Base-by-base conservation (phyloP, 306 rosid genomes). In the Gynostemma pentaphyllum region DNA sequence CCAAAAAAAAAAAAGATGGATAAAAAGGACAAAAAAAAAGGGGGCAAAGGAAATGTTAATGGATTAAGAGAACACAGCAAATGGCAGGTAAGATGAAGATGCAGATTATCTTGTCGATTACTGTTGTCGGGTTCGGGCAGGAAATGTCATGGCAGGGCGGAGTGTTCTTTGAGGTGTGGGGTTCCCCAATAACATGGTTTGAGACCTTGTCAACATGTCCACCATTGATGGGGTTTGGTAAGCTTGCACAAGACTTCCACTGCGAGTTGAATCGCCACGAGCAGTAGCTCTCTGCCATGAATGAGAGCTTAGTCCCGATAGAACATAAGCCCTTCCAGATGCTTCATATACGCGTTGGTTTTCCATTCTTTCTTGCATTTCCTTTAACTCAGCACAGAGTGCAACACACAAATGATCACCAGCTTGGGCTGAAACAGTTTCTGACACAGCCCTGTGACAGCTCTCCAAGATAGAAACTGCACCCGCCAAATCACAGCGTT, bases 221-320 rank as follows among this genome's bases (percentile, higher is more conserved):
- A 67, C 48, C 70, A 67, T 67, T 10, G 62, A 22, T 52, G 45
- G 49, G 10, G 70, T 67, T 67, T 67, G 70, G 62, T 67, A 67
- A 2, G 69, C 55, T 47, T 65, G 69, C 28, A 65, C 44, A 1
- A 47, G 56, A 45, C 69, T 46, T 19, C 62, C 62, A 14, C 34
- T 67, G 15, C 37, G 14, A 13, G 70, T 49, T 4, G 62, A 67
- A 24, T 67, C 62, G 10, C 70, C 70, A 11, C 70, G 70, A 1
- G 70, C 37, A 0, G 70, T 67, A n/a, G 70, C 70, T 52, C 70
- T 44, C 62, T 67, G 70, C 70, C 62, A 51, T 34, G 70, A 67
- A 52, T 67, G 70, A 7, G 70, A 67, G 39, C 70, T 67, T 45
- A 67, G 45, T 51, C 70, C 70, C 26, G 70, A 67, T 51, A 67